A percentile compares a stretch with the other conserved stretches of the same genome.
Evolutionary conservation across 2,329 filamentous ascomycete species (phyloP).

Genomic region (Diaporthe amygdali): DNA sequence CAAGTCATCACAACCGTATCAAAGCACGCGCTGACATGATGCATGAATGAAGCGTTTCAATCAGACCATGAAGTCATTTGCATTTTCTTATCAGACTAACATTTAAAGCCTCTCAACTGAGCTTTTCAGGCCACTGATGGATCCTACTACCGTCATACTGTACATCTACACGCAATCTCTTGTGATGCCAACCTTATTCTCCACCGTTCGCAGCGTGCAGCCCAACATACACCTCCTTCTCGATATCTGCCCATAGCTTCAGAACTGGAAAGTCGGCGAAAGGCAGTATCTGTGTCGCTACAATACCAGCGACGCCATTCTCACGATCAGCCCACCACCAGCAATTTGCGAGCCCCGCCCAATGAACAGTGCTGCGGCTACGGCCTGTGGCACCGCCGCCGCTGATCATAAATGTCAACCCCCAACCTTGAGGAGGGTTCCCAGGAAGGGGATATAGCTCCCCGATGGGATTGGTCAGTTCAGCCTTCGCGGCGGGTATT

Average conservation of each 20-base stretch:
- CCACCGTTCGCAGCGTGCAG: background rate
- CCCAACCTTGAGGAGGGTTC: constrained; percentile 64
- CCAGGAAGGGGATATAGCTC: constrained; percentile 51
- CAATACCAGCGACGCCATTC: constrained; percentile 56
- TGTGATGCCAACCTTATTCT: background rate
- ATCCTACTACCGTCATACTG: background rate
- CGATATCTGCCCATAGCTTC: constrained; percentile 40
- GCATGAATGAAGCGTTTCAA: too few species aligned
- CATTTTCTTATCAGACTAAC: too few species aligned
- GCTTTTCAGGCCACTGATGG: too few species aligned
- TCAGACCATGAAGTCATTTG: too few species aligned
- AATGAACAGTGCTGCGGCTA: constrained; percentile 51
- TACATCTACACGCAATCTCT: too few species aligned
- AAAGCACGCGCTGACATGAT: too few species aligned
- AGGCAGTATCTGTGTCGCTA: constrained; percentile 52
- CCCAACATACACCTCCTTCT: constrained; percentile 37
- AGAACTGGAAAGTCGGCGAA: constrained; percentile 45
- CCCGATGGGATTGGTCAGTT: constrained; percentile 48
- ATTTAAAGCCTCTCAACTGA: too few species aligned
- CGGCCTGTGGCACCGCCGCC: constrained; percentile 52
- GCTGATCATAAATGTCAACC: constrained; percentile 59
- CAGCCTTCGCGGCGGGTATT: constrained; percentile 49
- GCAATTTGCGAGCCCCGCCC: constrained; percentile 61
- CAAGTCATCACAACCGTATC: too few species aligned
- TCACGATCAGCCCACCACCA: constrained; percentile 66